phyloP scores from a whole-genome alignment of 1,284 basidiomycete species.

The Hymenochaete sp. region DNA sequence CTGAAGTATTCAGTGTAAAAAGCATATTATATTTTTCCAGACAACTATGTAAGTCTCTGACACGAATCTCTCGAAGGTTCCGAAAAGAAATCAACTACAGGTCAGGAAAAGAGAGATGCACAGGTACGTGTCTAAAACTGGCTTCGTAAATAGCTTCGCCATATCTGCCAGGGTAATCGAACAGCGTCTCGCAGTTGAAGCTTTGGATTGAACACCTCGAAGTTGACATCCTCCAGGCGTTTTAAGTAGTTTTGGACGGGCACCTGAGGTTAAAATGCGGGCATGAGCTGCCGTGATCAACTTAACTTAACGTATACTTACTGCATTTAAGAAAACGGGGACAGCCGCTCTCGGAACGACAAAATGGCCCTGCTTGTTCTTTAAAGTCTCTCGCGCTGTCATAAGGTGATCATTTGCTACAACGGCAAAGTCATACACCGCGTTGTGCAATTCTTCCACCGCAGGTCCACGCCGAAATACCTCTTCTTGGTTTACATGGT shows the following conservation, averaged over 20 bases:
- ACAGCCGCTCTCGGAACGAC: conserved; percentile 58
- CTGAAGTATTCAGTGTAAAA: too few species aligned
- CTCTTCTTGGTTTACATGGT: conserved; percentile 80
- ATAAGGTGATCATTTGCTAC: conserved; percentile 86
- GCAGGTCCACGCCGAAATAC: conserved; percentile 65
- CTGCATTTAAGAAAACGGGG: conserved; percentile 74
- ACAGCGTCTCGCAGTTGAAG: conserved; percentile 76
- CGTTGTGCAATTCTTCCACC: conserved; percentile 60
- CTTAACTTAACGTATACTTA: too few species aligned
- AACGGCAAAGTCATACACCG: conserved; percentile 84
- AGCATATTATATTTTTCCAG: too few species aligned
- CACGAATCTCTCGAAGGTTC: too few species aligned
- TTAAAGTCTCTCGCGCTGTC: conserved; percentile 75
- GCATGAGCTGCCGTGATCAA: too few species aligned
- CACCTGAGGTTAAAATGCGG: too few species aligned
- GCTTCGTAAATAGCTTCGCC: conserved; percentile 61
- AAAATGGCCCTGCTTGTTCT: conserved; percentile 39
- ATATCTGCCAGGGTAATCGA: conserved; percentile 72
- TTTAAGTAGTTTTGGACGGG: conserved; percentile 68
- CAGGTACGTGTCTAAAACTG: conserved; percentile 45
- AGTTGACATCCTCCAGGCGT: conserved; percentile 69
- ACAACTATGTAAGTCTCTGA: too few species aligned
- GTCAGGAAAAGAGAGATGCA: too few species aligned
- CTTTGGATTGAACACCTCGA: conserved; percentile 72
- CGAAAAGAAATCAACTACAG: too few species aligned